Evolutionary conservation across 2,329 filamentous ascomycete species (phyloP).

Genomic region (Fusarium palustre): DNA sequence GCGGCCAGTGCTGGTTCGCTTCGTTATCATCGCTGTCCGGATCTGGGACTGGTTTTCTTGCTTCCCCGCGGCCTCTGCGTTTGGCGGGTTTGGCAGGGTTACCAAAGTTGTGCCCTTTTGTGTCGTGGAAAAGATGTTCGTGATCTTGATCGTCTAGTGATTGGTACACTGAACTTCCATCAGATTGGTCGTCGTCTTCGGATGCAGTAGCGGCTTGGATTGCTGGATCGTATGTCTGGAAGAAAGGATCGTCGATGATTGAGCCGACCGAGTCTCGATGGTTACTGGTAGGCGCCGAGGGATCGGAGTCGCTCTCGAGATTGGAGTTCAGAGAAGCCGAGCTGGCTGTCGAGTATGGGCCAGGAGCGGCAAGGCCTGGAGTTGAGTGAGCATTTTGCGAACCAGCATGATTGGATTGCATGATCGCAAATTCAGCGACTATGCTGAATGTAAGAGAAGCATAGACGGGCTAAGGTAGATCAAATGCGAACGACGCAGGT

Average conservation of each 20-base stretch:
- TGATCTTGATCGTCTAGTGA: constrained; percentile 47
- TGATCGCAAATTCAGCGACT: constrained; percentile 50
- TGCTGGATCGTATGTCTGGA: constrained; percentile 58
- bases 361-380: constrained; percentile 40
- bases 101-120: constrained; percentile 19
- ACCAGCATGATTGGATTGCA: constrained; percentile 45
- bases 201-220: constrained; percentile 45
- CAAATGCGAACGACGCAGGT: constrained; percentile 24
- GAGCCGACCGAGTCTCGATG: constrained; percentile 64
- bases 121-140: constrained; percentile 50
- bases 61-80: constrained; percentile 31
- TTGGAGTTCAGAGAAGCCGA: constrained; percentile 42
- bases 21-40: constrained; percentile 46
- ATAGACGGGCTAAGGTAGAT: constrained; percentile 36
- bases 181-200: constrained; percentile 41
- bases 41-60: constrained; percentile 27
- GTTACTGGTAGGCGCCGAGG: constrained; percentile 28
- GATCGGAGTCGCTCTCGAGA: constrained; percentile 39
- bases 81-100: constrained; percentile 13
- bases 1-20: constrained; percentile 55
- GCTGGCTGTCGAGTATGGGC: constrained; percentile 27
- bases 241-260: constrained; percentile 68
- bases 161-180: constrained; percentile 46
- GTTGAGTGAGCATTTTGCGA: constrained; percentile 44
- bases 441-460: constrained; percentile 40